Evolutionary conservation across 306 rosid species (phyloP).

Genomic region (Sicyos edulis): DNA sequence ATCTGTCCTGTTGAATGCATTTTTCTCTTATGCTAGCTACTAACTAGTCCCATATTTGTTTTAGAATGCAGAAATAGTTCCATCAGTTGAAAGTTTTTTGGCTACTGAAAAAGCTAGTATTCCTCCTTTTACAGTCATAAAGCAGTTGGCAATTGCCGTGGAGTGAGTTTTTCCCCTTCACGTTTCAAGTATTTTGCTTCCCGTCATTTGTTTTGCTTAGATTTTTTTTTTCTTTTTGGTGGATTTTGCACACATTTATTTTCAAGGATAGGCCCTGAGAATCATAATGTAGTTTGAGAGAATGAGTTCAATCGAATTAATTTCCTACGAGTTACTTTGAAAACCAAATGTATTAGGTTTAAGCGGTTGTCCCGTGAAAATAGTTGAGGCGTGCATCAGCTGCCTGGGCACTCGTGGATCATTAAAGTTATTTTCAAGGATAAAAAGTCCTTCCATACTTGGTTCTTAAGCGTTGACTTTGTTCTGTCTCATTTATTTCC

Average conservation of each 20-base stretch:
- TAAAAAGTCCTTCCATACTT: not conserved
- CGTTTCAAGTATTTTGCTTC: constrained; percentile 20
- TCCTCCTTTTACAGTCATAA: constrained; percentile 64
- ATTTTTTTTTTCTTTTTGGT: constrained; percentile 19
- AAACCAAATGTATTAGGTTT: no score
- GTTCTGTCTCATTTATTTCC: constrained; percentile 3
- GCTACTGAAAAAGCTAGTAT: constrained; percentile 49
- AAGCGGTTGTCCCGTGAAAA: no score
- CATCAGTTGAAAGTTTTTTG: constrained; percentile 64
- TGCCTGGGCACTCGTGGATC: no score
- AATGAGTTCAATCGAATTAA: no score
- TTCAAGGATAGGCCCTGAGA: not conserved
- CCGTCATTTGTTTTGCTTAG: constrained; percentile 20
- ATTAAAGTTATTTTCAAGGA: no score
- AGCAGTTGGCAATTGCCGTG: constrained; percentile 77
- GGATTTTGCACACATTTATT: constrained; percentile 13
- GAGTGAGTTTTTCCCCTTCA: constrained; percentile 59
- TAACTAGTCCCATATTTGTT: not conserved
- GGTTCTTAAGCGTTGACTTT: not conserved
- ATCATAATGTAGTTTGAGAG: no score
- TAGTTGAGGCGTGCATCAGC: no score
- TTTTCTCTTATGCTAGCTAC: constrained; percentile 9
- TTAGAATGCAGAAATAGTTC: constrained; percentile 62
- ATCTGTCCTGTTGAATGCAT: not conserved
- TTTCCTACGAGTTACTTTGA: no score